Base-by-base conservation (phyloP, 139 green algal genomes). In the Pleodorina starrii region DNA sequence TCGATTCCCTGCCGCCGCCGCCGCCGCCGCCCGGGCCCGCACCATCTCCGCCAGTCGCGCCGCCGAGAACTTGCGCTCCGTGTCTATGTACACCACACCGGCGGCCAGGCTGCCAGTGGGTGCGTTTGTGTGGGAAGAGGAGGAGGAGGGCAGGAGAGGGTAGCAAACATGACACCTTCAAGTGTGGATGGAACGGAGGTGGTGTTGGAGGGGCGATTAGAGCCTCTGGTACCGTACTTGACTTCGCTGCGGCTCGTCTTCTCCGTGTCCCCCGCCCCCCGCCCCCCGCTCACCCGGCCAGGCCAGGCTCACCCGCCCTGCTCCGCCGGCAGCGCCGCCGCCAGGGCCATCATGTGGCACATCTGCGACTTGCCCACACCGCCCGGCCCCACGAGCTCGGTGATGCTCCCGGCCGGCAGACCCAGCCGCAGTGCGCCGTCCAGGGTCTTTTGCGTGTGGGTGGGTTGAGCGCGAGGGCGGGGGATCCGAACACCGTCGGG, bases 401-500 rank as follows among this genome's bases (percentile, higher is more conserved):
- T 96, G 57, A 97, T 91, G 51, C 54, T 78, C 48, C 93, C 93
- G 23, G n/a, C 57, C 1, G 90, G 76, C 5, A 97, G 32, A 42
- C 95, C 95, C 3, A 92, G 91, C 1, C 91, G 46, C 42, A 97
- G 89, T 11, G 90, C 69, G 0, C 50, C 35, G 76, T 97, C 95
- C 23, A 97, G 68, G 9, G 66, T 88, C 82, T 88, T 29, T 0
- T 0, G 12, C n/a, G 12, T 10, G 48, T 10, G 48, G 57, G 57
- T 29, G n/a, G n/a, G n/a, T n/a, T n/a, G n/a, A n/a, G n/a, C n/a
- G n/a, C n/a, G n/a, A n/a, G n/a, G n/a, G n/a, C n/a, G n/a, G n/a
- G n/a, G n/a, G n/a, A n/a, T n/a, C n/a, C n/a, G n/a, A n/a, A n/a
- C n/a, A n/a, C n/a, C n/a, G n/a, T n/a, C n/a, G n/a, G n/a, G n/a